phyloP scores from a whole-genome alignment of 495 filamentous ascomycete species.

The Cudoniella acicularis region DNA sequence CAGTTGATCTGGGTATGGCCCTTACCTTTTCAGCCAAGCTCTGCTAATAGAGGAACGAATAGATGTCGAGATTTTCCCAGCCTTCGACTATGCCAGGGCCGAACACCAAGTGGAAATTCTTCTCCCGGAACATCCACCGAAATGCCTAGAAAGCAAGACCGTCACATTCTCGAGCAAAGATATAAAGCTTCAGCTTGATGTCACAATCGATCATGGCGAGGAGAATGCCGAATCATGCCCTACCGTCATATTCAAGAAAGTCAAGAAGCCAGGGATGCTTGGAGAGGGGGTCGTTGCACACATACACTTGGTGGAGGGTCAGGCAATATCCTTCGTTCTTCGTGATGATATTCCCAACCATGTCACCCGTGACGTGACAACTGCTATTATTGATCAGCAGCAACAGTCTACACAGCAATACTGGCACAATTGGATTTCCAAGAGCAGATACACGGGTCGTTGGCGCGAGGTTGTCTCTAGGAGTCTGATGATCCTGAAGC shows the following conservation, averaged over 20 bases:
- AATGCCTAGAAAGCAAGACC: slow-evolving; percentile 46
- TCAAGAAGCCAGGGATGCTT: slow-evolving; percentile 44
- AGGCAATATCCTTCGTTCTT: slow-evolving; percentile 63
- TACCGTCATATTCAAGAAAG: slow-evolving; percentile 46
- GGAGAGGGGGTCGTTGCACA: slow-evolving; percentile 57
- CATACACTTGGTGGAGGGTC: slow-evolving; percentile 57
- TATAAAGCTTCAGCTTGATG: slow-evolving; percentile 59
- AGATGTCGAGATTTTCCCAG: slow-evolving; percentile 65
- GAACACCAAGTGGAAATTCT: slow-evolving; percentile 50
- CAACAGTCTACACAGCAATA: slow-evolving; percentile 63
- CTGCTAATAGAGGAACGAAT: background rate
- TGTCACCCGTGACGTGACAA: slow-evolving; percentile 48
- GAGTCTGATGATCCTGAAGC: slow-evolving; percentile 66
- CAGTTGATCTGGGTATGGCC: slow-evolving; percentile 45
- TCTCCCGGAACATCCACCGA: slow-evolving; percentile 31
- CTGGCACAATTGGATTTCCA: slow-evolving; percentile 69
- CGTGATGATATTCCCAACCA: slow-evolving; percentile 52
- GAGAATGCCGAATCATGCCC: slow-evolving; percentile 43
- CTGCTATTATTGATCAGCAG: slow-evolving; percentile 48
- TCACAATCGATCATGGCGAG: slow-evolving; percentile 57
- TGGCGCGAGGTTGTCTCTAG: slow-evolving; percentile 66
- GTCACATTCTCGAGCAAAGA: slow-evolving; percentile 56
- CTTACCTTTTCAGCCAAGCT: background rate
- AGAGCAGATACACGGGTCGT: slow-evolving; percentile 63
- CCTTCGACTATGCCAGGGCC: slow-evolving; percentile 63